phyloP scores from a whole-genome alignment of 176 grass and related monocot genomes.

The Lolium multiflorum region DNA sequence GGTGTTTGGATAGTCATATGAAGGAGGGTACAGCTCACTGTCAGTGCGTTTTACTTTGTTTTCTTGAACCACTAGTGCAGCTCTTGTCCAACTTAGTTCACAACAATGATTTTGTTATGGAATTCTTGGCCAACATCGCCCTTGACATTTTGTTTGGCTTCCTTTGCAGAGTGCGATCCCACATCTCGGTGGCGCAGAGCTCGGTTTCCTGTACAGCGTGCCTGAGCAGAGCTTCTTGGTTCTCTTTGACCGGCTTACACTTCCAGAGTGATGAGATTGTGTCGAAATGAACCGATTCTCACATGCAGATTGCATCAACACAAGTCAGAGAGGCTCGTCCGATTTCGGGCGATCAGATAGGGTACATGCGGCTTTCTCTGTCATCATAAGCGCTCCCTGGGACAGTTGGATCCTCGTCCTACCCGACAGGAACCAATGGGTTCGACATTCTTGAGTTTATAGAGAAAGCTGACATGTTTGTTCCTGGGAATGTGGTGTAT shows the following conservation, averaged over 20 bases:
- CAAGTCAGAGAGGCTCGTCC: background rate
- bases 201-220: conserved; percentile 86
- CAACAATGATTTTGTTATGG: background rate
- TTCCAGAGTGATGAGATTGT: conserved; percentile 60
- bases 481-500: conserved; percentile 4
- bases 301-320: conserved; percentile 34
- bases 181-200: conserved; percentile 70
- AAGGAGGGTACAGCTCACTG: no score
- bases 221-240: conserved; percentile 94
- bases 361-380: background rate
- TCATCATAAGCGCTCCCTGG: conserved; percentile 6
- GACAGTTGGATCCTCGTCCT: background rate
- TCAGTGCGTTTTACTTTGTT: background rate
- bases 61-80: background rate
- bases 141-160: background rate
- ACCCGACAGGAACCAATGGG: background rate
- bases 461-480: conserved; percentile 15
- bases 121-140: background rate
- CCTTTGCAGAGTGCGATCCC: conserved; percentile 65
- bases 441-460: background rate
- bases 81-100: background rate
- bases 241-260: conserved; percentile 81
- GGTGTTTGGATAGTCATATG: no score
- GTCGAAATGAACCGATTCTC: background rate
- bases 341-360: conserved; percentile 4